Conservation (phyloP, 148 eudicot species). For the Rhododendron ovatum region DNA sequence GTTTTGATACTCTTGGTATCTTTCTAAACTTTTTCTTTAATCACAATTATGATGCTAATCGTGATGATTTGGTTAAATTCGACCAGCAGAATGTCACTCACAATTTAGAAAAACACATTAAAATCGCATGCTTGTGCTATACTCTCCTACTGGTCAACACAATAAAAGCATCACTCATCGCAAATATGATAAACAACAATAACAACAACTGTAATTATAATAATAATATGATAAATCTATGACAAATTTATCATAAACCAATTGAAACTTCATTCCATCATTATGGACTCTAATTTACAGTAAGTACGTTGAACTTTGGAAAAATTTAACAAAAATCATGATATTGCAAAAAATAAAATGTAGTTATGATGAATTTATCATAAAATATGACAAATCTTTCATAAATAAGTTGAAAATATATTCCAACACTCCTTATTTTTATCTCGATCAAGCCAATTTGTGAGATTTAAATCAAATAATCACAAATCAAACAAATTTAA, state of each 20-base stretch:
- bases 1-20: constrained; percentile 1
- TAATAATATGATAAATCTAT: background rate
- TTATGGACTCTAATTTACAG: too few species aligned
- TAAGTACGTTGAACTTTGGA: too few species aligned
- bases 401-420: background rate
- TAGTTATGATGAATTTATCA: background rate
- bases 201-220: too few species aligned
- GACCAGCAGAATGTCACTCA: background rate
- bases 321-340: background rate
- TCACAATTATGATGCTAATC: constrained; percentile 2
- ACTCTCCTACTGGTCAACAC: background rate
- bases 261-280: background rate
- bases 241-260: background rate
- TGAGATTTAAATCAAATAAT: background rate
- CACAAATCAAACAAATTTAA: background rate
- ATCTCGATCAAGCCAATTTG: background rate
- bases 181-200: background rate
- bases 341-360: background rate
- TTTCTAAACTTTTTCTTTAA: background rate
- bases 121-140: background rate
- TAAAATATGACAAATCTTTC: background rate
- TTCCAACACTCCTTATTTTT: background rate
- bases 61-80: background rate
- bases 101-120: background rate
- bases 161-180: too few species aligned